Base-by-base conservation (phyloP, 148 eudicot species). In the Chenopodium berlandieri region DNA sequence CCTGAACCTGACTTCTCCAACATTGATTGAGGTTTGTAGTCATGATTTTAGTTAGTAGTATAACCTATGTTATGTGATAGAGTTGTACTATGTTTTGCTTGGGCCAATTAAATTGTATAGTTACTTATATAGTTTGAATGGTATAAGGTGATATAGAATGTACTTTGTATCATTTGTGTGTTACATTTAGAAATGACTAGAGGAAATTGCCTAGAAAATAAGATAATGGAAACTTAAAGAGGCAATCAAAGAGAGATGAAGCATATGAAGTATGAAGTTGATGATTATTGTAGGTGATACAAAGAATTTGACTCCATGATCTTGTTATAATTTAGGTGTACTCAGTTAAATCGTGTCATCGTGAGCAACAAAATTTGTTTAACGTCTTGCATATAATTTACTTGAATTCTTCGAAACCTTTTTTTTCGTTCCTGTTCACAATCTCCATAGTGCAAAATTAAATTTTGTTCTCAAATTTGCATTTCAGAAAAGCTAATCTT, bases 1-100 rank as follows among this genome's bases (percentile, higher is more conserved):
- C 91, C 95, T 0, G 99, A 96, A 86, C 99, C 99, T 0, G 99
- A 96, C 87, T 96, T 96, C 82, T 86, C 93, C 13, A 47, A 48
- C 58, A 58, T 81, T 7, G 82, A 85, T 44, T 85, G 69, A 85
- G 81, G 81, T 12, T 25, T 44, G 58, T 47, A 44, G n/a, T 47
- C 12, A 23, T 50, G 65, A 37, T 46, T 77, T 62, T 64, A 27
- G 80, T 47, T 27, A 27, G 56, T 4, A 78, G 52, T 65, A n/a
- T 6, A 79, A 60, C 12, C 11, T 8, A 65, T 50, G 23, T 56
- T 17, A 67, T 67, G 20, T 56, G 22, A 5, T 56, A 56, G 62
- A 20, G 25, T 62, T 23, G 66, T 20, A 62, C 9, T 7, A 62
- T 62, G 25, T 62, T 62, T 62, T 62, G 66, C 23, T 62, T 1